phyloP scores from a whole-genome alignment of 140 eudicot species.

The Stevia rebaudiana region DNA sequence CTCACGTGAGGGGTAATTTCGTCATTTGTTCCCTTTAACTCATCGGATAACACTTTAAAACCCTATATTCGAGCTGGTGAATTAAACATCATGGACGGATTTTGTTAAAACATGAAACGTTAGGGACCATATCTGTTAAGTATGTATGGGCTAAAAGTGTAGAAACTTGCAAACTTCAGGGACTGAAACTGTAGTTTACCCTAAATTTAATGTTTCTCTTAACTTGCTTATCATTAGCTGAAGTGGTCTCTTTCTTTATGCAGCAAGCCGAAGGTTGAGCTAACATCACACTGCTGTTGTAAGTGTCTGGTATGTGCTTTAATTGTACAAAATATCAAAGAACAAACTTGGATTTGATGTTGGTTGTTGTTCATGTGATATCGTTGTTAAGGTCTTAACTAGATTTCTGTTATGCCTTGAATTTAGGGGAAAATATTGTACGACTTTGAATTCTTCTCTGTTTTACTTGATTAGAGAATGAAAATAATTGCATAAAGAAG shows the following conservation, averaged over 20 bases:
- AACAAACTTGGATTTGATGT: not conserved
- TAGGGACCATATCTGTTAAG: too few relatives aligned
- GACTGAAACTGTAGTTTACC: too few relatives aligned
- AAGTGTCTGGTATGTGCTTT: constrained; percentile 1
- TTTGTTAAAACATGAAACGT: too few relatives aligned
- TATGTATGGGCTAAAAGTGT: too few relatives aligned
- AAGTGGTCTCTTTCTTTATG: not conserved
- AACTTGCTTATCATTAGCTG: constrained; percentile 3
- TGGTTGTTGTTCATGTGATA: not conserved
- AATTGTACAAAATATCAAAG: not conserved
- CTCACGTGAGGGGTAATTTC: too few relatives aligned
- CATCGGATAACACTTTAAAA: too few relatives aligned
- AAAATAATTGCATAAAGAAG: not conserved
- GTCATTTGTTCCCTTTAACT: too few relatives aligned
- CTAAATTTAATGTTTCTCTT: constrained; percentile 1
- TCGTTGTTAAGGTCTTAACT: not conserved
- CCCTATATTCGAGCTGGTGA: too few relatives aligned
- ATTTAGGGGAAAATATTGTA: constrained; percentile 7
- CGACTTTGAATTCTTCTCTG: not conserved
- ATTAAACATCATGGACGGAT: too few relatives aligned
- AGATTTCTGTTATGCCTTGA: constrained; percentile 5
- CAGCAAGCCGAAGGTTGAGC: not conserved
- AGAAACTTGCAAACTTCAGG: too few relatives aligned
- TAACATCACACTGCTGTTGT: not conserved
- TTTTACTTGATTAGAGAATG: constrained; percentile 8